A percentile compares a stretch with the other conserved stretches of the same genome.
Evolutionary conservation across 164 flowering plant genomes (phyloP).

Genomic region (Brasenia schreberi): DNA sequence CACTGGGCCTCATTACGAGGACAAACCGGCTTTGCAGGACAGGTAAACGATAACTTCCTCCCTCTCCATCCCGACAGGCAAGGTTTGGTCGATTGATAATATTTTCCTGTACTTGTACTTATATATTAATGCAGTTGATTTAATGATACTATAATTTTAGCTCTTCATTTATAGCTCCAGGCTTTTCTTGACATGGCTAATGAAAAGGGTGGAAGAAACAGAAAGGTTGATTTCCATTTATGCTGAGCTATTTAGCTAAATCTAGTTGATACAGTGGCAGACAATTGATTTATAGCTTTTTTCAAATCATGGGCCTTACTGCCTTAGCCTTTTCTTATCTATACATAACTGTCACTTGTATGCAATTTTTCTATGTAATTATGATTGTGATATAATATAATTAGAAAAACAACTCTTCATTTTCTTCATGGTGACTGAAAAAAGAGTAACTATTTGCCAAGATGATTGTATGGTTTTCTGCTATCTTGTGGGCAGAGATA

Average conservation of each 20-base stretch:
- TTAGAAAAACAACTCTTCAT: neutral
- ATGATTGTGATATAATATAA: neutral
- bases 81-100: neutral
- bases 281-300: too few relatives aligned
- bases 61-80: neutral
- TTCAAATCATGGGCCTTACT: too few relatives aligned
- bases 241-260: neutral
- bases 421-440: neutral
- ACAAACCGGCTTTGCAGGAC: constrained; percentile 70
- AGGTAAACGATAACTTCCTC: constrained; percentile 23
- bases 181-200: constrained; percentile 95
- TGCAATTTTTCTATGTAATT: neutral
- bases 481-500: constrained; percentile 45
- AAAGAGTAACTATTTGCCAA: too few relatives aligned
- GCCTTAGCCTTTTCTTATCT: too few relatives aligned
- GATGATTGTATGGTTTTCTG: neutral
- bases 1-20: constrained; percentile 51
- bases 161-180: constrained; percentile 48
- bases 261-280: too few relatives aligned
- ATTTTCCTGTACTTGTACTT: neutral
- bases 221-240: neutral
- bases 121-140: constrained; percentile 58
- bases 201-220: constrained; percentile 34
- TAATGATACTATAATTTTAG: constrained; percentile 42
- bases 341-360: too few relatives aligned